Conservation (phyloP, 1,284 basidiomycete species). For the Cutaneotrichosporon curvatum region DNA sequence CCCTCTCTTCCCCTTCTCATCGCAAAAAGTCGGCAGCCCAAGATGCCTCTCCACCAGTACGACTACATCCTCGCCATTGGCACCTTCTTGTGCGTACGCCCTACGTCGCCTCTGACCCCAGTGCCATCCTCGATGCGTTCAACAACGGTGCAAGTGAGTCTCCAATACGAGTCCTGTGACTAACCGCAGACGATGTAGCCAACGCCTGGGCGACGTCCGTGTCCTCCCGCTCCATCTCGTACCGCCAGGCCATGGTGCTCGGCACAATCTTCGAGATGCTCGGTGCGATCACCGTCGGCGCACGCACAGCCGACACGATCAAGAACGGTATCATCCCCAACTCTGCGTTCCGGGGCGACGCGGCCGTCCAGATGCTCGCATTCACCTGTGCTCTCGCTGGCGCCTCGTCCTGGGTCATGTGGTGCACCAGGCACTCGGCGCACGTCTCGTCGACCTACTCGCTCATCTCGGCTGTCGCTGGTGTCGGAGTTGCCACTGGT, state of each 20-base stretch:
- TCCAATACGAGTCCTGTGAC: no score
- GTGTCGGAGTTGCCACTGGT: slow-evolving; percentile 50
- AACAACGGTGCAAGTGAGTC: slow-evolving; percentile 46
- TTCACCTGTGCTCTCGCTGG: slow-evolving; percentile 47
- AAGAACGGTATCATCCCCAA: slow-evolving; percentile 49
- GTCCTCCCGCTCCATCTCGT: slow-evolving; percentile 47
- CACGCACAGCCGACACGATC: slow-evolving; percentile 49
- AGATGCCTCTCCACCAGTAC: slow-evolving; percentile 50
- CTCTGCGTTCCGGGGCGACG: slow-evolving; percentile 45
- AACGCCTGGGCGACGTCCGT: slow-evolving; percentile 51
- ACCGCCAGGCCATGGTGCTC: slow-evolving; percentile 47
- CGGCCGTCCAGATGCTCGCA: slow-evolving; percentile 49
- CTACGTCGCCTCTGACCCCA: no score
- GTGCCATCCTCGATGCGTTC: slow-evolving; percentile 49
- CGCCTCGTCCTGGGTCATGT: slow-evolving; percentile 47
- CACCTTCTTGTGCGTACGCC: no score
- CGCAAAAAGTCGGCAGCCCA: no score
- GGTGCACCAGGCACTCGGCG: slow-evolving; percentile 46
- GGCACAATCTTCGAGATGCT: slow-evolving; percentile 49
- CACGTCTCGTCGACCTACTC: slow-evolving; percentile 49
- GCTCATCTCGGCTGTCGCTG: slow-evolving; percentile 48
- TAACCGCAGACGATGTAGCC: slow-evolving; percentile 37
- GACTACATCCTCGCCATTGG: slow-evolving; percentile 49
- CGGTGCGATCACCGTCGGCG: slow-evolving; percentile 48
- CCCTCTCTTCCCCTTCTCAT: no score